Base-by-base conservation (phyloP, 78 protist genomes). In the Ministeria vibrans region DNA sequence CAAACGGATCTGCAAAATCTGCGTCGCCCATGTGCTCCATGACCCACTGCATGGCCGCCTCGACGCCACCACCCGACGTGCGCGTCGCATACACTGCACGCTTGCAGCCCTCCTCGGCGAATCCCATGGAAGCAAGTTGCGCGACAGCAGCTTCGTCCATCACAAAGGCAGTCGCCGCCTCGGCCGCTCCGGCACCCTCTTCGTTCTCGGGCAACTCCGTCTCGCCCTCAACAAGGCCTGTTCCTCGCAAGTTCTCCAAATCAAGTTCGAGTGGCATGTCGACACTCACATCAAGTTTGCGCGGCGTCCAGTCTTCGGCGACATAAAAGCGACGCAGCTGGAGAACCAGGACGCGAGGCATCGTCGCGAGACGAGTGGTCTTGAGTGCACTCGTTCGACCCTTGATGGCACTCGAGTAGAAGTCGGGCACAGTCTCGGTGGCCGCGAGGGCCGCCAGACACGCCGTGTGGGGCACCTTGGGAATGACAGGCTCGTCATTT, bases 41-140 rank as follows among this genome's bases (percentile, higher is more conserved):
- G 36, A 82, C 25, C 90, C 90, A 87, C 25, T 87, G 22, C 78
- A 87, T 72, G 30, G 90, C 90, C 11, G 77, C 22, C 44, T 82
- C 90, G 34, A 39, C 83, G 53, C 74, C 71, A 9, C 73, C 38
- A 76, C 83, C n/a, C n/a, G n/a, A n/a, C n/a, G n/a, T 82, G 27
- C 49, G n/a, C 11, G 75, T 68, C 2, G 83, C 78, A 9, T 39
- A 30, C 32, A 32, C 43, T 2, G 91, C 91, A 49, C 34, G 18
- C 20, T 32, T 6, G 55, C 71, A 39, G 25, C 79, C 44, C n/a
- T 13, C 23, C 20, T 0, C 28, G 23, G 80, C 68, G 72, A 87
- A 78, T 30, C 86, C 86, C 82, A 87, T 79, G 23, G 41, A 6
- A 7, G 15, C 20, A 28, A 87, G 55, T 42, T 45, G 73, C 41